These are phyloP conservation scores for Penicillium waksmanii DNA, from an alignment of 495 filamentous ascomycete genomes.

Conservation along the genomic window DNA sequence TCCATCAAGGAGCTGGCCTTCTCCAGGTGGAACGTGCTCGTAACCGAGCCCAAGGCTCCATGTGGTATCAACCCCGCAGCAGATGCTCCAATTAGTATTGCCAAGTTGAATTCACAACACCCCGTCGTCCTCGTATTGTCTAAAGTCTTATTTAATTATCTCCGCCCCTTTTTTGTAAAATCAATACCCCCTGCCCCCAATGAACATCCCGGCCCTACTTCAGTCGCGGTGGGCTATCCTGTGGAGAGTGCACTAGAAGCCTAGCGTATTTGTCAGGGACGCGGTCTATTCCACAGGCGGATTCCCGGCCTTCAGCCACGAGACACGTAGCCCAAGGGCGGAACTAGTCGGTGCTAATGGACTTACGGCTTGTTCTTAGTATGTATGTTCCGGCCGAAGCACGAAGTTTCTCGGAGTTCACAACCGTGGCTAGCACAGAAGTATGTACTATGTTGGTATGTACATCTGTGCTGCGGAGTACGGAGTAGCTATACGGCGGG, in stretches of 20 bases:
- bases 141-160: background rate
- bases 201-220: background rate
- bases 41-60: constrained; percentile 6
- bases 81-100: background rate
- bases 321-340: background rate
- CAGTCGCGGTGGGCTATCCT: background rate
- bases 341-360: background rate
- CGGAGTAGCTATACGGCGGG: constrained; percentile 1
- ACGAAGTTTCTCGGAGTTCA: background rate
- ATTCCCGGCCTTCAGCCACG: background rate
- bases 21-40: constrained; percentile 12
- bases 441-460: background rate
- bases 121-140: background rate
- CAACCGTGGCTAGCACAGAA: background rate
- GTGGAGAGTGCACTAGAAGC: background rate
- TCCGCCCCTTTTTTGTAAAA: too few relatives aligned
- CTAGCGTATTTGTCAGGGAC: background rate
- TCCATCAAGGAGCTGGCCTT: background rate
- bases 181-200: background rate
- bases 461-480: background rate
- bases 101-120: background rate
- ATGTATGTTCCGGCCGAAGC: background rate
- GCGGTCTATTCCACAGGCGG: background rate
- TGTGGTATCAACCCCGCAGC: constrained; percentile 3
- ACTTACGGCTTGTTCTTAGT: background rate